phyloP scores from a whole-genome alignment of 768 basidiomycete species.

The Rhizopogon roseolus region DNA sequence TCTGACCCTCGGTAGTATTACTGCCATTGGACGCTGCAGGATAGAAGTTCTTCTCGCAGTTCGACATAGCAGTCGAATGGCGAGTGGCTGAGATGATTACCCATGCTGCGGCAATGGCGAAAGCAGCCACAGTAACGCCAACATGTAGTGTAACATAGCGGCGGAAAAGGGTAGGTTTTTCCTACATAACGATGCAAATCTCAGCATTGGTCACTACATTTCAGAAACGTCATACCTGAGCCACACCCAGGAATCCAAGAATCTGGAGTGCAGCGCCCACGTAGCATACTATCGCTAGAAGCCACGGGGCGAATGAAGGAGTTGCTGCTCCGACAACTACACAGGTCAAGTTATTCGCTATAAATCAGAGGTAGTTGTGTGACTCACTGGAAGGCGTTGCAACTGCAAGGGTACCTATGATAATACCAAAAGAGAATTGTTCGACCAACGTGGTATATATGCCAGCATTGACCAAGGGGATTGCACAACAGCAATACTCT shows the following conservation, averaged over 20 bases:
- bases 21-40: conserved; percentile 27
- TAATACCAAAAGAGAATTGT: conserved; percentile 63
- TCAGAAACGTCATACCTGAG: conserved; percentile 44
- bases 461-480: conserved; percentile 86
- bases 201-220: conserved; percentile 3
- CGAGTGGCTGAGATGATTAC: conserved; percentile 73
- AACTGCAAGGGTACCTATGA: conserved; percentile 69
- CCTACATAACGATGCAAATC: conserved; percentile 35
- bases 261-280: conserved; percentile 72
- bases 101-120: conserved; percentile 78
- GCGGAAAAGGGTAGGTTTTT: conserved; percentile 59
- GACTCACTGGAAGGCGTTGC: conserved; percentile 76
- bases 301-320: conserved; percentile 66
- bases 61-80: conserved; percentile 65
- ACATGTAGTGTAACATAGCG: conserved; percentile 68
- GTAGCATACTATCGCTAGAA: conserved; percentile 77
- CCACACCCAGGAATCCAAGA: conserved; percentile 83
- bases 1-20: conserved; percentile 49
- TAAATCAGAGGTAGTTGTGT: background rate
- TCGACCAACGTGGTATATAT: conserved; percentile 78
- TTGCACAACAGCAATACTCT: conserved; percentile 91
- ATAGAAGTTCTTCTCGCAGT: conserved; percentile 63
- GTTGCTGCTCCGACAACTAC: conserved; percentile 85
- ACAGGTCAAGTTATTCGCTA: background rate
- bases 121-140: conserved; percentile 49